Base-by-base conservation (phyloP, 2,329 filamentous ascomycete species). In the Aciculosporium take region DNA sequence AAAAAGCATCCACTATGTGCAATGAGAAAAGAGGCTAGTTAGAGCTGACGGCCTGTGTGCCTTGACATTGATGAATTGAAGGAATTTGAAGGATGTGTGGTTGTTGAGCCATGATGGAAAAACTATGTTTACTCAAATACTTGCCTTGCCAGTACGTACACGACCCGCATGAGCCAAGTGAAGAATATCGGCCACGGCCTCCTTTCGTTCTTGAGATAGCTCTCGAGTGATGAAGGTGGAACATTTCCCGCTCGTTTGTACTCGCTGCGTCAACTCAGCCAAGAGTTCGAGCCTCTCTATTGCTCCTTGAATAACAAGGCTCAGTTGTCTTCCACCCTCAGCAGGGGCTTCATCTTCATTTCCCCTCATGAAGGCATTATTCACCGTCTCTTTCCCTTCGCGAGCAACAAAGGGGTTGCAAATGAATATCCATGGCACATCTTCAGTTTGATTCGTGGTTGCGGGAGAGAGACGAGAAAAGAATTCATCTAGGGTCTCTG, bases 1-100 rank as follows among this genome's bases (percentile, higher is more conserved):
- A 49, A 86, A 87, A 1, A 89, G 55, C 77, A 88, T 81, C 84
- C 84, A 88, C 75, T 82, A 28, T 7, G 51, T 30, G 10, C 2
- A 35, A 37, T 3, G 23, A 15, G 12, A 37, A 35, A 39, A 31
- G 15, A 18, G 2, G 10, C 15, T 25, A 23, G 10, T 39, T 30
- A 32, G 37, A 18, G 15, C 29, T 20, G 21, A 29, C 13, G 37
- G 7, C 13, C 21, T n/a, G 7, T 23, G 7, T 38, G 20, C 18
- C 15, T 21, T 4, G 18, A n/a, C 25, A n/a, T 8, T 12, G 25
- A 37, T 18, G 10, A 20, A 3, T 13, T 3, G 7, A n/a, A 21
- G 25, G 25, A 10, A 21, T 9, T 15, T 25, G 6, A 29, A 20
- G 7, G 3, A 34, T 24, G 3, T 25, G n/a, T 13, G n/a, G 9